Conservation (phyloP, 306 rosid species). For the Carpinus fangiana region DNA sequence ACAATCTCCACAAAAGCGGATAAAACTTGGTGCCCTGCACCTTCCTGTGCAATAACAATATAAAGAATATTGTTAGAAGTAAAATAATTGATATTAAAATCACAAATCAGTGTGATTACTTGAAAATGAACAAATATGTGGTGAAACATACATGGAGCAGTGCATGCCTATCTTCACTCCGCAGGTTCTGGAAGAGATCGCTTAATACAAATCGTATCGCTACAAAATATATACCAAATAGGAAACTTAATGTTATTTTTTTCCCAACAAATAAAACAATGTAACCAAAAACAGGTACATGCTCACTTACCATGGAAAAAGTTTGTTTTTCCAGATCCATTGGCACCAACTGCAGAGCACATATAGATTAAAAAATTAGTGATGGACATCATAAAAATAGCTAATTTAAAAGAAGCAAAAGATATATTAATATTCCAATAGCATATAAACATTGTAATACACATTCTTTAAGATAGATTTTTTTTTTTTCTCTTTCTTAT, state of each 20-base stretch:
- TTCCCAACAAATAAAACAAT: constrained; percentile 2
- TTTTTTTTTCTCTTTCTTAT: neutral
- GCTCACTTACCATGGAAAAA: constrained; percentile 81
- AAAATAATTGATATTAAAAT: neutral
- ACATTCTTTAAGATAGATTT: neutral
- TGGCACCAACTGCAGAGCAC: constrained; percentile 82
- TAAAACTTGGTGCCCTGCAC: constrained; percentile 89
- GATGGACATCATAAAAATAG: constrained; percentile 2
- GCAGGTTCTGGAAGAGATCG: constrained; percentile 84
- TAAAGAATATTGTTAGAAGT: constrained; percentile 16
- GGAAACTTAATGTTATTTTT: neutral
- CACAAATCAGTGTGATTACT: constrained; percentile 2
- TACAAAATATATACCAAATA: constrained; percentile 18
- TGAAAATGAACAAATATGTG: constrained; percentile 15
- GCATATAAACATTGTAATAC: neutral
- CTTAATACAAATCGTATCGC: constrained; percentile 95
- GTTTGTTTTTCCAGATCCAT: constrained; percentile 97
- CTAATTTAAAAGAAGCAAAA: constrained; percentile 7
- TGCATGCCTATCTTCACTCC: constrained; percentile 83
- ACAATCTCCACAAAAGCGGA: constrained; percentile 98
- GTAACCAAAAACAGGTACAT: constrained; percentile 2
- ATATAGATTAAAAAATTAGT: constrained; percentile 12
- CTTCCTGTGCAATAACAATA: constrained; percentile 61
- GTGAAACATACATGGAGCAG: constrained; percentile 79
- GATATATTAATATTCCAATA: constrained; percentile 3